These are phyloP conservation scores for Sugiyamaella castrensis DNA, from an alignment of 1,139 yeast genomes.

Conservation along the genomic window DNA sequence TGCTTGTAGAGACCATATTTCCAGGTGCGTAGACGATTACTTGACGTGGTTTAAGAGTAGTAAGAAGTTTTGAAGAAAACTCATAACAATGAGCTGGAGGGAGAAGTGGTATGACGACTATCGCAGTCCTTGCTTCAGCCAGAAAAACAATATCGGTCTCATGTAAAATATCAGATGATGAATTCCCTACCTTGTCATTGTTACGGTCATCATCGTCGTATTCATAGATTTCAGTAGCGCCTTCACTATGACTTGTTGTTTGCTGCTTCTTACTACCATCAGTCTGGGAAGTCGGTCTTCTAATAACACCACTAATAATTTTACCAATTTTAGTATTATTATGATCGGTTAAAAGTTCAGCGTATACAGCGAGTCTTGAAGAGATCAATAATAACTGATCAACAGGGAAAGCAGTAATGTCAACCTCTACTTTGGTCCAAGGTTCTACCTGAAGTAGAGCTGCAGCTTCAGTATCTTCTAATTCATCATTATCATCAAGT, in stretches of 20 bases:
- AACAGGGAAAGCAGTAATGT: not conserved
- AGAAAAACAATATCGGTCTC: conserved; percentile 12
- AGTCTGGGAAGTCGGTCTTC: too few species aligned
- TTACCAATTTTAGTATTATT: conserved; percentile 14
- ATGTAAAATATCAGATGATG: conserved; percentile 9
- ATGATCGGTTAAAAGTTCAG: conserved; percentile 11
- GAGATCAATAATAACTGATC: conserved; percentile 23
- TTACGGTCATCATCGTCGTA: conserved; percentile 12
- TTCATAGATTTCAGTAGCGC: conserved; percentile 14
- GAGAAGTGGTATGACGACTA: conserved; percentile 21
- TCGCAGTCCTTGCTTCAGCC: conserved; percentile 3
- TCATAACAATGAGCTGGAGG: conserved; percentile 24
- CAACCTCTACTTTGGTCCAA: conserved; percentile 22
- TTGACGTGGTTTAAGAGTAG: conserved; percentile 16
- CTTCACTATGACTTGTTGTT: too few species aligned
- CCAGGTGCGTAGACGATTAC: conserved; percentile 23
- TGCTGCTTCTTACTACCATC: too few species aligned
- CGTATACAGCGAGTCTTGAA: conserved; percentile 21
- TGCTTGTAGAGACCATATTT: conserved; percentile 21
- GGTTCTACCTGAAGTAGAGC: conserved; percentile 19
- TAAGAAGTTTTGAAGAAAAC: conserved; percentile 20
- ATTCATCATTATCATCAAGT: conserved; percentile 46
- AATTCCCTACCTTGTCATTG: not conserved
- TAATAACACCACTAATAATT: conserved; percentile 16
- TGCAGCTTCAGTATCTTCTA: conserved; percentile 34